Base-by-base conservation (phyloP, 2,329 filamentous ascomycete genomes). In the Tolypocladium sp. region DNA sequence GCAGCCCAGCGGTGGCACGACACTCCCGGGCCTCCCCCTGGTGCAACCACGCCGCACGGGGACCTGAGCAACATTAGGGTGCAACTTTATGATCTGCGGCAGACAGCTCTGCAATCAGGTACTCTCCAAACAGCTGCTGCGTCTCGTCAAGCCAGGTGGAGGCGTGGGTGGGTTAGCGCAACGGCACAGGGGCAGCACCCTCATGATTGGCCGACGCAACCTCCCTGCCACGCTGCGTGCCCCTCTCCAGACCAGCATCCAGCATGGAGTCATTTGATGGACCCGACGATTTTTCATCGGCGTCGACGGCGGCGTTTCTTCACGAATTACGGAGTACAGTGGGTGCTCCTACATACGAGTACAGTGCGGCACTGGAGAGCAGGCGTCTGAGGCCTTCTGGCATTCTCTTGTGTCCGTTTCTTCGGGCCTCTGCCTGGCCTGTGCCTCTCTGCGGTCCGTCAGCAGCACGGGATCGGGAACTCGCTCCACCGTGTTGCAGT, bases 161-260 rank as follows among this genome's bases (percentile, higher is more conserved):
- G 17, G 25, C 27, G 27, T 1, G 5, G 17, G 27, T 20, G 27
- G 17, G 49, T 35, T 52, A n/a, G 49, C 49, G 27, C 54, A 46
- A 17, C 40, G 55, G 55, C 20, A 25, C 37, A 49, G 41, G 59
- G 58, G 57, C 61, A 55, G 44, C 33, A 13, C 27, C 56, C 17
- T 6, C 59, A 38, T 44, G 41, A 51, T 53, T 41, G 57, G 55
- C 17, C 49, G 27, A 20, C 13, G 40, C 2, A 27, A 0, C 9
- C 8, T 27, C 27, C 27, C 49, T n/a, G 15, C 44, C 52, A 58
- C 57, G 35, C 15, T 40, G 46, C 59, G 53, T 2, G 41, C 41
- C 15, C 30, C 55, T 25, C 30, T 22, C 40, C 46, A 51, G 30
- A 33, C n/a, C 46, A 53, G n/a, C 20, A 27, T 49, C 44, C 22